phyloP scores from a whole-genome alignment of 768 basidiomycete species.

The Pulveroboletus sp. region DNA sequence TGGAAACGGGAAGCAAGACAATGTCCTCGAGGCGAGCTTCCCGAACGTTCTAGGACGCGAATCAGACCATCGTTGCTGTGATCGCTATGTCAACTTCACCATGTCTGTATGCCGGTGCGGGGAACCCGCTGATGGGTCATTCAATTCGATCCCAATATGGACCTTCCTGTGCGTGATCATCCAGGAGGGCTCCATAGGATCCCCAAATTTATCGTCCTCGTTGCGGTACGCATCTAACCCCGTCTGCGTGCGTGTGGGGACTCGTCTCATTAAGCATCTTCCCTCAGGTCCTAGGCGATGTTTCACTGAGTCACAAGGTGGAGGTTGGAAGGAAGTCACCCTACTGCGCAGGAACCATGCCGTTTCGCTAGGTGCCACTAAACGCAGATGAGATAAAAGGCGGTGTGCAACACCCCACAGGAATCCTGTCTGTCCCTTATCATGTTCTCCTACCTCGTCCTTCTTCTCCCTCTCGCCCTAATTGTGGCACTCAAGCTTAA shows the following conservation, averaged over 20 bases:
- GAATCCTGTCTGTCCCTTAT: background rate
- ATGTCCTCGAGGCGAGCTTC: background rate
- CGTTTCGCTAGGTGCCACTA: too few species aligned
- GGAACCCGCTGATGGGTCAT: background rate
- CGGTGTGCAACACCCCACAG: too few species aligned
- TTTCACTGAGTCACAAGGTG: background rate
- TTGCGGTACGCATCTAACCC: background rate
- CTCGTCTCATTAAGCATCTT: background rate
- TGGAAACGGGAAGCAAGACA: background rate
- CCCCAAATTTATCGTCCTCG: background rate
- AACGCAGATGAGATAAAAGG: too few species aligned
- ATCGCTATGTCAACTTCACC: background rate
- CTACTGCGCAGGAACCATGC: background rate
- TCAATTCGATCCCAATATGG: slow-evolving; percentile 1
- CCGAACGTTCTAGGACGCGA: background rate
- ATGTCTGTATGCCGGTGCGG: background rate
- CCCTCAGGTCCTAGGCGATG: background rate
- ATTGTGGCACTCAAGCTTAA: background rate
- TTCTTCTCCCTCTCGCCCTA: background rate
- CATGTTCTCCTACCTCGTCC: background rate
- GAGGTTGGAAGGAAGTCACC: background rate
- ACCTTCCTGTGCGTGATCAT: slow-evolving; percentile 9
- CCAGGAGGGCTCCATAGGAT: background rate
- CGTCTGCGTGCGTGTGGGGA: slow-evolving; percentile 3
- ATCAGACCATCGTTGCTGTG: background rate